Percentiles rank a stretch among this genome's conserved stretches.
Evolutionary conservation across 306 rosid species (phyloP).

Genomic region (Pterocarpus santalinus): DNA sequence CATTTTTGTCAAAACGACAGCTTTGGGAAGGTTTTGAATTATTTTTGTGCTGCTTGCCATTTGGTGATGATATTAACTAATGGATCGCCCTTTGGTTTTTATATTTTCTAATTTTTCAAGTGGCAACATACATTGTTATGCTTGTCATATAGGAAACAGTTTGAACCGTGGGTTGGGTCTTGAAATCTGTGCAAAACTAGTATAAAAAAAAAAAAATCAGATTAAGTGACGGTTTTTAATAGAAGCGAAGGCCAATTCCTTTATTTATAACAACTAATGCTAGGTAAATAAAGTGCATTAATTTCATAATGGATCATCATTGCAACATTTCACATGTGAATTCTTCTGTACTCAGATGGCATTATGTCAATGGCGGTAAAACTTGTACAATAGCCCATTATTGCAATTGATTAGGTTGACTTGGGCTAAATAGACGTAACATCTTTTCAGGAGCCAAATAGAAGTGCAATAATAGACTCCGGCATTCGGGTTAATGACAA

Average conservation of each 20-base stretch:
- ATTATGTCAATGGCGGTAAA: constrained; percentile 3
- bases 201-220: no score
- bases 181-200: no score
- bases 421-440: background rate
- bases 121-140: no score
- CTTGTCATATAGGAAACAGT: no score
- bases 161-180: no score
- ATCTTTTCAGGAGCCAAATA: constrained; percentile 73
- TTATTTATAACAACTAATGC: background rate
- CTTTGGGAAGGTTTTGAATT: constrained; percentile 18
- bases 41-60: constrained; percentile 1
- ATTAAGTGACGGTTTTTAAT: background rate
- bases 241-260: no score
- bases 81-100: background rate
- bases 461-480: constrained; percentile 82
- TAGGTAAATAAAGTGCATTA: constrained; percentile 17
- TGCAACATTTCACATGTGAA: background rate
- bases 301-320: background rate
- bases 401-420: constrained; percentile 23
- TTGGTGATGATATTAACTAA: constrained; percentile 6
- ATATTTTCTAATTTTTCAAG: background rate
- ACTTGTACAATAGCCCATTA: background rate
- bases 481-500: constrained; percentile 74
- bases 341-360: background rate
- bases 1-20: background rate